These are phyloP conservation scores for Jackrogersella minutella DNA, from an alignment of 495 filamentous ascomycete species.

Conservation along the genomic window DNA sequence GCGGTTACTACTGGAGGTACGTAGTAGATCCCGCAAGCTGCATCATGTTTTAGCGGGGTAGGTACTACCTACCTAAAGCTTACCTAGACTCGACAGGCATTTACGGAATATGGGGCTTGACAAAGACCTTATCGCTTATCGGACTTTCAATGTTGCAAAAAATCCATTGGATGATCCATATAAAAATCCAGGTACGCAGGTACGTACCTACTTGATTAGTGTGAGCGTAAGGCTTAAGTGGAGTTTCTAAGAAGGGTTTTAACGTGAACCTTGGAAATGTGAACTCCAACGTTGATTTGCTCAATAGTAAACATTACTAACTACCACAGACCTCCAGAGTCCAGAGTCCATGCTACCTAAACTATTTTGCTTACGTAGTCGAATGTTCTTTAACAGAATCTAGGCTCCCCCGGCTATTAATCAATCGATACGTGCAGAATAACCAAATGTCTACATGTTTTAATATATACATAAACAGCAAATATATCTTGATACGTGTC, in stretches of 20 bases:
- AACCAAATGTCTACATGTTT: too few relatives aligned
- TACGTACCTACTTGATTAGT: constrained; percentile 8
- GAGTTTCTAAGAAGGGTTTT: constrained; percentile 4
- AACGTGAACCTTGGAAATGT: not conserved
- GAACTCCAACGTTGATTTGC: too few relatives aligned
- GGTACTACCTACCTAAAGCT: not conserved
- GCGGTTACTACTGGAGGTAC: too few relatives aligned
- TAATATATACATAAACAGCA: too few relatives aligned
- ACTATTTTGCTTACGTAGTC: too few relatives aligned
- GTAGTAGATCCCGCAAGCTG: not conserved
- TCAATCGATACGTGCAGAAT: too few relatives aligned
- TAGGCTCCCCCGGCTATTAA: too few relatives aligned
- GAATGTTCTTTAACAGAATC: too few relatives aligned
- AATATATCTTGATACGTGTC: too few relatives aligned
- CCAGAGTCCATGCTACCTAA: too few relatives aligned
- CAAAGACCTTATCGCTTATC: constrained; percentile 12
- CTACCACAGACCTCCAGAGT: too few relatives aligned
- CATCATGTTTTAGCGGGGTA: not conserved
- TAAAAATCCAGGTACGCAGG: constrained; percentile 15
- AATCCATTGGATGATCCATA: constrained; percentile 11
- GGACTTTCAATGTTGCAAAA: not conserved
- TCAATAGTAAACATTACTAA: too few relatives aligned
- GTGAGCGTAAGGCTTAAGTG: constrained; percentile 28
- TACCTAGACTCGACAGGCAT: not conserved
- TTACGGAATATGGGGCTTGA: constrained; percentile 8